Evolutionary conservation across 306 rosid species (phyloP), one percentile per base, ranked within the genome.

Genomic region (Castanea crenata): DNA sequence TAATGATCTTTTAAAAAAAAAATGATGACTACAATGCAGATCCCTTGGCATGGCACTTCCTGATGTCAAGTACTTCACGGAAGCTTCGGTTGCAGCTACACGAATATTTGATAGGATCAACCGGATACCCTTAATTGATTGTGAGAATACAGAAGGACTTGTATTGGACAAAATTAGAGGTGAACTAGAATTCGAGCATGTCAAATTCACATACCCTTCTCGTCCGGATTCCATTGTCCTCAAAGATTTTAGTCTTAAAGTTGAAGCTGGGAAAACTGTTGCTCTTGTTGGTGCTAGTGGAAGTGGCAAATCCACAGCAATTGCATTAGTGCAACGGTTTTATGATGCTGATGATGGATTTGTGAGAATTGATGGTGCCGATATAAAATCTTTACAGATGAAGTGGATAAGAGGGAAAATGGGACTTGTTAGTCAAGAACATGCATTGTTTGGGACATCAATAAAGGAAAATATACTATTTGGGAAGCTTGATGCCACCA

Each of bases 381-480:
- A 95, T 84, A 86, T 93, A 55, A 93, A 78, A 67, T 76, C 88
- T 44, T 77, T 95, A 11, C 86, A 90, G 18, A 65, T 95, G 83
- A 91, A 91, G 75, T 95, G 99, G 98, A 77, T 91, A 2, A 87
- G 99, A 79, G 89, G 85, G 32, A 81, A 90, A 79, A 95, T 95
- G 98, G 98, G 99, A 0, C 96, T 95, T 32, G 99, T 95, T 6
- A 93, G 98, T 78, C 99, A 95, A 84, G 99, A 95, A 19, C 99
- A 95, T 85, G 99, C 98, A 20, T 16, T 95, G 83, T 95, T 95
- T 85, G 99, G 97, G 29, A 95, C 99, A 19, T 87, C 96, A 29
- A 90, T 95, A 46, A 93, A 79, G 82, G 96, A 93, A 41, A 95
- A 95, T 57, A 91, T 95, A 71, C 81, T 90, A 96, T 93, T 95